Evolutionary conservation across 179 eudicot species (phyloP), one percentile per base, ranked within the genome.

Genomic region (Carnegiea gigantea): DNA sequence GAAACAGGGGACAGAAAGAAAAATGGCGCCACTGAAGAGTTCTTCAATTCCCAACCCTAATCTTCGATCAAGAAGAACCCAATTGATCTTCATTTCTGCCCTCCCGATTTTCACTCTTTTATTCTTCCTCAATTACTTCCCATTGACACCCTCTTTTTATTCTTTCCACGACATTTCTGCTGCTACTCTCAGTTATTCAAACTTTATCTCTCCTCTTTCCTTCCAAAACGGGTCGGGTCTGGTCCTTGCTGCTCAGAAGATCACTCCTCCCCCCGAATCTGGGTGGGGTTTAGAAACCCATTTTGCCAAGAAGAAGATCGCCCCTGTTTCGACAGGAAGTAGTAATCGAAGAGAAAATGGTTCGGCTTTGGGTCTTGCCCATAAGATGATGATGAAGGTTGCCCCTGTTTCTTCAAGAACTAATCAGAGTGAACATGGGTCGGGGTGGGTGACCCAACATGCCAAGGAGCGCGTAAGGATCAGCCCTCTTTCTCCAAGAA

Each of bases 21-120:
- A 51, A 76, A 76, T 76, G 78, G 67, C 23, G 23, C 24, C 62
- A 54, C 15, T 17, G 36, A 30, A 15, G 46, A 70, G 17, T 23
- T 9, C n/a, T 1, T 70, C 73, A 70, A 10, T 36, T 10, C 11
- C n/a, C 3, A 14, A 36, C 23, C 24, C 40, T 10, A 54, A 76
- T 74, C 67, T 49, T 36, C 77, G 43, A 78, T 59, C 85, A 33
- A 78, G 73, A 68, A 82, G 48, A 78, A 59, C 46, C 51, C 87
- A 73, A 44, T 81, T 76, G 15, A 77, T 79, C 75, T 82, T 85
- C 81, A 76, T 78, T 18, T n/a, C 53, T 6, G 48, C 57, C 9
- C 74, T 85, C n/a, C 13, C 79, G 57, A 11, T 79, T 2, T 77
- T 85, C 77, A 79, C 83, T 49, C 54, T 82, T 23, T 30, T 85